These are phyloP conservation scores for Citrus glauca DNA, from an alignment of 345 rosid genomes.

Conservation along the genomic window DNA sequence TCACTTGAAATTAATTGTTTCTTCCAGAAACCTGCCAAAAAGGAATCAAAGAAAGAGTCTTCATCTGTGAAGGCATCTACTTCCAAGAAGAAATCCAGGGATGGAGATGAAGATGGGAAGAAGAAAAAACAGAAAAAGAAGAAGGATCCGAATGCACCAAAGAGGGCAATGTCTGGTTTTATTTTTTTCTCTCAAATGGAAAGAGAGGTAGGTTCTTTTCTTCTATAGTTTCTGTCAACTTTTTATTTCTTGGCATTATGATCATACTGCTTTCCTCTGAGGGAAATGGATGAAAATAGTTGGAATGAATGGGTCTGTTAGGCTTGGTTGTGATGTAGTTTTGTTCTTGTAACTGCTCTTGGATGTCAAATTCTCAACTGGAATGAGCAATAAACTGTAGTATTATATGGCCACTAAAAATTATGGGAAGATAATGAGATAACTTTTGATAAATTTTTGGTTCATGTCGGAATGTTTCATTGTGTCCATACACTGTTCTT, in stretches of 20 bases:
- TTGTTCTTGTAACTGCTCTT: background rate
- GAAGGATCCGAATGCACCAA: constrained; percentile 98
- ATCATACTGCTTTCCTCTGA: background rate
- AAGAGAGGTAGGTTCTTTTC: constrained; percentile 59
- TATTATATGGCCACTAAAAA: background rate
- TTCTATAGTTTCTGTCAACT: background rate
- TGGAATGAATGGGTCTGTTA: background rate
- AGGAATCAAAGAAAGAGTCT: constrained; percentile 64
- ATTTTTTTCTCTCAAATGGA: constrained; percentile 73
- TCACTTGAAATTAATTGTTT: background rate
- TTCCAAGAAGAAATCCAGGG: constrained; percentile 64
- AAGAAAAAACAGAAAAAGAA: constrained; percentile 80
- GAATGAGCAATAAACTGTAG: background rate
- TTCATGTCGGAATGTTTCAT: background rate
- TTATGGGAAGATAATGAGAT: background rate
- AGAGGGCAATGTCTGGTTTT: constrained; percentile 72
- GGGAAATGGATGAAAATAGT: background rate
- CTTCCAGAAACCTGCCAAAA: constrained; percentile 66
- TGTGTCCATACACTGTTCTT: background rate
- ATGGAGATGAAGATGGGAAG: constrained; percentile 67
- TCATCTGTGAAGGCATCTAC: constrained; percentile 53
- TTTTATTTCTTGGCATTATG: background rate
- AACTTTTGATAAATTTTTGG: background rate
- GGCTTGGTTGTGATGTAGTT: background rate
- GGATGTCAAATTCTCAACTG: background rate